Evolutionary conservation across 1,284 basidiomycete species (phyloP), one percentile per base, ranked within the genome.

Genomic region (Cryptococcus floricola): DNA sequence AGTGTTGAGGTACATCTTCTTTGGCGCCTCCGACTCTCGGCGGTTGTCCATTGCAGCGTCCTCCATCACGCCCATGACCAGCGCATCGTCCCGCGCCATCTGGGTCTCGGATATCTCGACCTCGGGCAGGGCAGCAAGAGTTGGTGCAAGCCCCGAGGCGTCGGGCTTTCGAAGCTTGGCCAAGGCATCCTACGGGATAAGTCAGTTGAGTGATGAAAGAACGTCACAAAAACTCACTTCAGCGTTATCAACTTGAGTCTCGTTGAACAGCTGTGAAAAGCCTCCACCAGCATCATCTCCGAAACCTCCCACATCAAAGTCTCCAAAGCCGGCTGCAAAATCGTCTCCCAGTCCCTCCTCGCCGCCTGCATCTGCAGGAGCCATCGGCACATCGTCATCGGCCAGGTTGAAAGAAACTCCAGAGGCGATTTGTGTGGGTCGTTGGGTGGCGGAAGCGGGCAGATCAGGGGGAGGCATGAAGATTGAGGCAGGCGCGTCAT

Each of bases 231-330:
- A 31, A 18, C n/a, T 58, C 45, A 48, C 52, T n/a, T 37, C 53
- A 25, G 18, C 42, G 27, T 38, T 23, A 5, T 39, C 51, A 9
- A 51, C 51, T 50, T 73, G 73, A 3, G 73, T 75, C 3, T 53
- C 60, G 6, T 64, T 70, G 31, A 75, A 75, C 9, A 75, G 57
- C 50, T 75, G 73, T 8, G 73, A 75, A 50, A 75, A 75, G 9
- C 53, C 56, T 0, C 60, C 65, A 7, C 43, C 61, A 34, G 31
- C 10, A 37, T 43, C 48, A 38, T 31, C 31, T 6, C 59, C 66
- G 39, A 70, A 69, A 0, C 68, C 71, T 23, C 37, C 61, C 0
- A 64, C 18, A 25, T 54, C 48, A 39, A 39, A 25, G 16, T 16
- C 39, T 12, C 46, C 44, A 43, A 48, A 48, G 9, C 51, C 47